phyloP scores from a whole-genome alignment of 2,329 filamentous ascomycete species.

The Onygena corvina region DNA sequence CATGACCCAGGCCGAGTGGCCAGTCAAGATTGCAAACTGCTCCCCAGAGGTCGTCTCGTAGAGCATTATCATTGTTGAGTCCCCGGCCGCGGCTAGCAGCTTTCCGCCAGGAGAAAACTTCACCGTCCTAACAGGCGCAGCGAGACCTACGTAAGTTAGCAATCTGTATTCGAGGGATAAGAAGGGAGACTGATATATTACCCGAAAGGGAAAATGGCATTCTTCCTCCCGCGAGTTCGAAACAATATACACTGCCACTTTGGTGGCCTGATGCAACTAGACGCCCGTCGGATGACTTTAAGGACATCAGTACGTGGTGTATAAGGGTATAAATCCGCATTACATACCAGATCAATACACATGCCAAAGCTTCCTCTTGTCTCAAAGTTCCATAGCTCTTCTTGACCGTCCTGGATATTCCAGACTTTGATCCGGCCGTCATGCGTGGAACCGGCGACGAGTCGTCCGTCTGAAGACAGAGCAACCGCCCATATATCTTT shows the following conservation, averaged over 20 bases:
- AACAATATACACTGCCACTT: slow-evolving; percentile 83
- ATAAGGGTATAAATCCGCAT: slow-evolving; percentile 10
- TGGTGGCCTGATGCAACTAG: slow-evolving; percentile 88
- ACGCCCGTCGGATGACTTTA: slow-evolving; percentile 57
- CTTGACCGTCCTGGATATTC: slow-evolving; percentile 48
- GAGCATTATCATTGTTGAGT: slow-evolving; percentile 75
- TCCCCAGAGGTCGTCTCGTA: slow-evolving; percentile 90
- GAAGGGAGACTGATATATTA: slow-evolving; percentile 35
- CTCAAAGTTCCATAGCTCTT: slow-evolving; percentile 71
- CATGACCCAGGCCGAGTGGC: slow-evolving; percentile 77
- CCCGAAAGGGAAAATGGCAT: slow-evolving; percentile 75
- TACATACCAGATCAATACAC: slow-evolving; percentile 69
- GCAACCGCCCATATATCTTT: slow-evolving; percentile 80
- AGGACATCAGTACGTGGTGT: background rate
- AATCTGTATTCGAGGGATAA: background rate
- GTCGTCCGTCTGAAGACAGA: slow-evolving; percentile 70
- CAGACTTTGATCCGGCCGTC: slow-evolving; percentile 84
- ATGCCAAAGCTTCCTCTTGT: slow-evolving; percentile 88
- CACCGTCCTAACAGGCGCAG: slow-evolving; percentile 73
- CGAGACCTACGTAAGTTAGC: slow-evolving; percentile 50
- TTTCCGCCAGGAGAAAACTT: slow-evolving; percentile 78
- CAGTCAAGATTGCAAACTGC: slow-evolving; percentile 72
- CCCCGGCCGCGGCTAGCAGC: slow-evolving; percentile 77
- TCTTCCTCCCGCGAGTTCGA: slow-evolving; percentile 79
- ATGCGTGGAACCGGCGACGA: slow-evolving; percentile 74